phyloP scores from a whole-genome alignment of 768 basidiomycete genomes.

The Neoboletus brunneissimus region DNA sequence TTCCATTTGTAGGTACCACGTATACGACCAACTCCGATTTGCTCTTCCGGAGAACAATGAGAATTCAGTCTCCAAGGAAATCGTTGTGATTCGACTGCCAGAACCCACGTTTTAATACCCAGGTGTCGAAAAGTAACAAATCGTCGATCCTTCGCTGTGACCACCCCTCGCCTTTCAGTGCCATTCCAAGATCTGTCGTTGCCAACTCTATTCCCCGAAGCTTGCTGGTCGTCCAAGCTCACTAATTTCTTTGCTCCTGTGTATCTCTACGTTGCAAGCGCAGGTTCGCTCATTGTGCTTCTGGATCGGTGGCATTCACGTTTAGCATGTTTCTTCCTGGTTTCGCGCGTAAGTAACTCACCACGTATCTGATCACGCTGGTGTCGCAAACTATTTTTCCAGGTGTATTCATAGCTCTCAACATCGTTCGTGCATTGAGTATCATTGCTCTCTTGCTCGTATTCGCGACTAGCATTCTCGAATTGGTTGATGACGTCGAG shows the following conservation, averaged over 20 bases:
- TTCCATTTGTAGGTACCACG: slow-evolving; percentile 15
- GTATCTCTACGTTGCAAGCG: slow-evolving; percentile 14
- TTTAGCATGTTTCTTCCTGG: slow-evolving; percentile 25
- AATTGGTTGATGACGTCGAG: slow-evolving; percentile 71
- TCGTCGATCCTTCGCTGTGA: not conserved
- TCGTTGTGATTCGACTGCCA: not conserved
- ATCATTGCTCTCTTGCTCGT: slow-evolving; percentile 78
- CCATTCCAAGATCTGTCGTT: not conserved
- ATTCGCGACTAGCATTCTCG: slow-evolving; percentile 71
- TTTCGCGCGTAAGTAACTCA: slow-evolving; percentile 26
- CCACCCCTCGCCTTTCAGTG: not conserved
- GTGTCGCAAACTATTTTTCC: not conserved
- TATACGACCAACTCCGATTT: slow-evolving; percentile 4
- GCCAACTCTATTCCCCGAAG: slow-evolving; percentile 1
- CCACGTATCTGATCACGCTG: not conserved
- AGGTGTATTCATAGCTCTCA: slow-evolving; percentile 72
- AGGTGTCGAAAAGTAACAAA: not conserved
- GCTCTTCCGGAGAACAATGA: slow-evolving; percentile 26
- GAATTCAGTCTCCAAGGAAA: slow-evolving; percentile 24
- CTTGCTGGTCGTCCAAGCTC: slow-evolving; percentile 30
- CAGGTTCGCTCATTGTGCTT: slow-evolving; percentile 18
- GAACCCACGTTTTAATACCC: slow-evolving; percentile 1
- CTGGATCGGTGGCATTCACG: not conserved
- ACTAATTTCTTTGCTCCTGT: slow-evolving; percentile 1
- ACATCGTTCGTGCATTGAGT: slow-evolving; percentile 71